Evolutionary conservation across 345 rosid genomes (phyloP), one percentile per base, ranked within the genome.

Genomic region (Ceriops decandra): DNA sequence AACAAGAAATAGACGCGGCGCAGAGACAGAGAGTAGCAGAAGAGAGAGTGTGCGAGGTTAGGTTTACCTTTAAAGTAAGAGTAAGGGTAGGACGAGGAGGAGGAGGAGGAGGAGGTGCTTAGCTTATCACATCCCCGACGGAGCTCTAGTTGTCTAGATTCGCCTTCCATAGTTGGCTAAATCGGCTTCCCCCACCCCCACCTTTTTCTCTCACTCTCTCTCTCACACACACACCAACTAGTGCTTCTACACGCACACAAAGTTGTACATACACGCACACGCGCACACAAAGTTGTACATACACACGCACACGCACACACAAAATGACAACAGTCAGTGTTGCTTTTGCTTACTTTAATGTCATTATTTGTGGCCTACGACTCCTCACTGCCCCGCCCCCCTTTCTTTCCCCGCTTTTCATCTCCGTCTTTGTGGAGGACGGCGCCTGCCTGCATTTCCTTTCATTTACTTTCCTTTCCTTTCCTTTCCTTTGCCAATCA

Each of bases 11-110:
- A 6, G 59, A 56, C 59, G 30, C 0, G 20, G 21, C 5, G 21
- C 26, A 22, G 62, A 26, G 22, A 32, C 26, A 24, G 52, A 28
- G 22, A 28, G 19, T 69, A n/a, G 54, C 27, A 24, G 4, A 19
- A 35, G 52, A 31, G 64, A 61, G 51, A 69, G 72, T 31, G 57
- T 15, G 60, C 7, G 49, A 19, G 22, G 5, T 60, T 62, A 38
- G 47, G 5, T 42, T 26, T 60, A 0, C 31, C 15, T 21, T 24
- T 53, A 5, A 5, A 31, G 33, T 28, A 28, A 28, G 8, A 33
- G 10, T 7, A 33, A 33, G 36, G 7, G 35, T 32, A 5, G 36
- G 36, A 7, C 10, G 36, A 7, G 7, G 35, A 5, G 15, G 47
- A 10, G 15, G 46, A 10, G 15, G 46, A 0, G 46, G 46, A 10